Conservation (phyloP, 106 monocot genomes). For the Dioscorea alata region DNA sequence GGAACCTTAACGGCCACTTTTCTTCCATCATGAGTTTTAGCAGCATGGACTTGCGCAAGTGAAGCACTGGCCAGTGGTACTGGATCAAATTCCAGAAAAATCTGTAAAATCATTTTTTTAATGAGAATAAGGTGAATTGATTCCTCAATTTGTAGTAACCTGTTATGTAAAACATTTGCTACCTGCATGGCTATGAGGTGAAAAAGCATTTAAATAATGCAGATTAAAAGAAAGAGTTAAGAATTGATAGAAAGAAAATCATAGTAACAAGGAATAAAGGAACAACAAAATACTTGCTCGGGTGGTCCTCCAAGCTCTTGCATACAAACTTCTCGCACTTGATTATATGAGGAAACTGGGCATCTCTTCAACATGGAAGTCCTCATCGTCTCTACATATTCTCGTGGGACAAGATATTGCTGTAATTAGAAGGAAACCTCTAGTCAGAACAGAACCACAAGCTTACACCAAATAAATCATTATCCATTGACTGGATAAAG, state of each 20-base stretch:
- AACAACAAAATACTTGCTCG: slow-evolving; percentile 50
- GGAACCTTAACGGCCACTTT: slow-evolving; percentile 92
- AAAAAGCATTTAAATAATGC: background rate
- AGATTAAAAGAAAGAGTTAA: background rate
- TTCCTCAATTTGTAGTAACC: background rate
- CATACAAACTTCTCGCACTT: slow-evolving; percentile 65
- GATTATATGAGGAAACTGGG: slow-evolving; percentile 84
- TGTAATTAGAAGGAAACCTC: slow-evolving; percentile 17
- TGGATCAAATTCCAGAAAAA: slow-evolving; percentile 80
- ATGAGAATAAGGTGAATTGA: background rate
- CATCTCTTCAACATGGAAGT: slow-evolving; percentile 82
- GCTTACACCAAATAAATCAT: no score
- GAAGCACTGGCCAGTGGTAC: slow-evolving; percentile 92
- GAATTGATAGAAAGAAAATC: background rate
- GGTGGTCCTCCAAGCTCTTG: slow-evolving; percentile 80
- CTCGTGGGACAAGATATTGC: slow-evolving; percentile 89
- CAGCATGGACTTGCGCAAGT: slow-evolving; percentile 97
- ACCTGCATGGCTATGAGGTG: no score
- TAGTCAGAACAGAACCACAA: no score
- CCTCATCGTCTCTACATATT: slow-evolving; percentile 88
- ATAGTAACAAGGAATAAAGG: background rate
- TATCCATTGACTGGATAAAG: no score
- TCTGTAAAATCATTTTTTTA: slow-evolving; percentile 20
- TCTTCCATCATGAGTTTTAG: slow-evolving; percentile 68
- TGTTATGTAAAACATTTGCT: no score